phyloP scores from a whole-genome alignment of 2,329 filamentous ascomycete genomes.

The Proliferodiscus dingleyae region DNA sequence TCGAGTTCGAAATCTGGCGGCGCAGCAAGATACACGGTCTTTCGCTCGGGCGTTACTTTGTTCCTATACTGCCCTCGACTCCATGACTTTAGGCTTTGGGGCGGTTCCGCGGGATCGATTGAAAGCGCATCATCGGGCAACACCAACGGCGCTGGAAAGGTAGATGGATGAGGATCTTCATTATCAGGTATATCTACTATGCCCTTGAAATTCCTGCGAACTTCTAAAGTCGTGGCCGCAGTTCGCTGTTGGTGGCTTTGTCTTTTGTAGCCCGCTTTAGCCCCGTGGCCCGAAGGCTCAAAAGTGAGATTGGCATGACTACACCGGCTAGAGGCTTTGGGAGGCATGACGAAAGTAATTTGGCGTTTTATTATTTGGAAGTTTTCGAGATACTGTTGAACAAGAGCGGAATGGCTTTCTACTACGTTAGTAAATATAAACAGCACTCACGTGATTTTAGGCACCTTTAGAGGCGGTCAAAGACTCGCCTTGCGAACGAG shows the following conservation, averaged over 20 bases:
- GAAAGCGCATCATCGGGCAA: constrained; percentile 24
- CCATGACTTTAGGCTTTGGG: constrained; percentile 25
- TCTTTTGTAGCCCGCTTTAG: constrained; percentile 6
- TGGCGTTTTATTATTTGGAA: not conserved
- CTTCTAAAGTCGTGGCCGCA: constrained; percentile 7
- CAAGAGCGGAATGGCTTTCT: not conserved
- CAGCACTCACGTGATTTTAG: constrained; percentile 3
- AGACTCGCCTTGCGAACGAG: not conserved
- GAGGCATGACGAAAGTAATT: constrained; percentile 1
- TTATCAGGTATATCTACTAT: not conserved
- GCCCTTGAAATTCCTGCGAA: not conserved
- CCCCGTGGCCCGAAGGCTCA: constrained; percentile 4
- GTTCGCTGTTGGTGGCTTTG: constrained; percentile 4
- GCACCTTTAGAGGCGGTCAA: not conserved
- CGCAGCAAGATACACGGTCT: constrained; percentile 21
- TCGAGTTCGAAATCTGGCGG: constrained; percentile 15
- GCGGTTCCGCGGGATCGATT: constrained; percentile 14
- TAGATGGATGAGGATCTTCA: not conserved
- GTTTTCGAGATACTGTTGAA: not conserved
- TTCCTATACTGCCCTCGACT: constrained; percentile 17
- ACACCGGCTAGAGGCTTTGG: constrained; percentile 1
- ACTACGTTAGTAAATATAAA: not conserved
- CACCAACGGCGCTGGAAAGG: constrained; percentile 24
- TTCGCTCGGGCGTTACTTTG: constrained; percentile 16
- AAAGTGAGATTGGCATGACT: constrained; percentile 6